These are phyloP conservation scores for Plasmodium vivax DNA, from an alignment of 169 alveolate genomes.

Conservation along the genomic window DNA sequence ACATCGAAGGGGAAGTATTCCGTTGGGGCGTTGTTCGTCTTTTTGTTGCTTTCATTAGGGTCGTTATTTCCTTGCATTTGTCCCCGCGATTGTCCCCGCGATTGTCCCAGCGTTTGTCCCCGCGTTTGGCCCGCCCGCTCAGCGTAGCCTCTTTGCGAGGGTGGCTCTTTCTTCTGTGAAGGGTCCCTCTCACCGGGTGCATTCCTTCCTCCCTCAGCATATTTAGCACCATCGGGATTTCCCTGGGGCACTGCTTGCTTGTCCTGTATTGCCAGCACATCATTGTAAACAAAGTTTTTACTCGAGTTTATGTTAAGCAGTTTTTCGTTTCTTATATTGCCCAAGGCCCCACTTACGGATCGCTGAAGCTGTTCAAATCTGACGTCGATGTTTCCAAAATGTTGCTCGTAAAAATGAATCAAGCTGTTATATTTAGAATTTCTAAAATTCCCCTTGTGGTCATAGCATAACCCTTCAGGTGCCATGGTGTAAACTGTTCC, in stretches of 20 bases:
- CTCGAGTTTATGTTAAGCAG: conserved; percentile 28
- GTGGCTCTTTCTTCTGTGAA: neutral
- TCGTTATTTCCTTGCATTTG: no score
- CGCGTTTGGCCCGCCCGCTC: neutral
- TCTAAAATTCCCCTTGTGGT: conserved; percentile 63
- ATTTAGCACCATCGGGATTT: neutral
- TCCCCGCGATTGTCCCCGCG: no score
- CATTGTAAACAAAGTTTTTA: conserved; percentile 12
- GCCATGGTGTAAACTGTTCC: conserved; percentile 75
- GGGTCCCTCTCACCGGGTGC: neutral
- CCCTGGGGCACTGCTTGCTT: neutral
- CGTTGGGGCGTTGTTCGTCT: neutral
- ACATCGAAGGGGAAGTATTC: conserved; percentile 64
- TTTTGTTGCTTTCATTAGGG: conserved; percentile 5
- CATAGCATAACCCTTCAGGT: conserved; percentile 72
- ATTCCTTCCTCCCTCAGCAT: neutral
- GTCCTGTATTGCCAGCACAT: neutral
- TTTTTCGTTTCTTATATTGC: neutral
- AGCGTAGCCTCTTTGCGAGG: neutral
- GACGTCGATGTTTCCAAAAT: conserved; percentile 57
- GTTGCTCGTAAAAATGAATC: conserved; percentile 60
- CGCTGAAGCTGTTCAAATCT: conserved; percentile 51
- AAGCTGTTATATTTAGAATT: conserved; percentile 58
- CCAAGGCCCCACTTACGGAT: conserved; percentile 2
- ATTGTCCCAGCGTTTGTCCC: no score